A percentile compares a stretch with the other conserved stretches of the same genome.
Conservation (phyloP, 306 rosid genomes). For the Boehmeria nivea region DNA sequence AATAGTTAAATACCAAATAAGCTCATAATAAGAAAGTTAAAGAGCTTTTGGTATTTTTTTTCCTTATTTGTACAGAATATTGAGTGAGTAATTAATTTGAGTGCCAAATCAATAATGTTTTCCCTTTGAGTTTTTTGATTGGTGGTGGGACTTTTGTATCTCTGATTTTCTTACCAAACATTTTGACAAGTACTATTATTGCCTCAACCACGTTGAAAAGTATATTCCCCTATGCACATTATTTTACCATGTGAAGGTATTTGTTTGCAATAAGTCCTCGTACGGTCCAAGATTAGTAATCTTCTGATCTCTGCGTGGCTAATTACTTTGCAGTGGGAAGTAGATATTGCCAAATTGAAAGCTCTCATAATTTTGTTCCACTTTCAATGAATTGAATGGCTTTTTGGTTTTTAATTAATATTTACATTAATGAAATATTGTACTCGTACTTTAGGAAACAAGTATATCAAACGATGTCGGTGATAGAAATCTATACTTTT, state of each 20-base stretch:
- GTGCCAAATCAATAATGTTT: neutral
- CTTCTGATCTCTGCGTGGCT: neutral
- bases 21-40: too few species aligned
- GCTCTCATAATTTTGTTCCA: neutral
- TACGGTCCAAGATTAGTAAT: neutral
- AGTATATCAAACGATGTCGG: neutral
- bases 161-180: neutral
- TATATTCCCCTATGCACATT: neutral
- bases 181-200: neutral
- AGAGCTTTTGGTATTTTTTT: too few species aligned
- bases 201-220: constrained; percentile 2
- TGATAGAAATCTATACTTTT: neutral
- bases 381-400: neutral
- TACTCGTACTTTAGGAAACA: constrained; percentile 1
- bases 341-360: neutral
- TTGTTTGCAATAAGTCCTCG: neutral
- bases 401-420: neutral
- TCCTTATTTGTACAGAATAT: too few species aligned
- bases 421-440: neutral
- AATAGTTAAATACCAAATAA: too few species aligned
- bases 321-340: neutral
- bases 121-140: too few species aligned
- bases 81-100: neutral
- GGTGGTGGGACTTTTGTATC: neutral
- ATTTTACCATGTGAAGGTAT: neutral